phyloP scores from a whole-genome alignment of 345 rosid species.

The Populus pruinosa region DNA sequence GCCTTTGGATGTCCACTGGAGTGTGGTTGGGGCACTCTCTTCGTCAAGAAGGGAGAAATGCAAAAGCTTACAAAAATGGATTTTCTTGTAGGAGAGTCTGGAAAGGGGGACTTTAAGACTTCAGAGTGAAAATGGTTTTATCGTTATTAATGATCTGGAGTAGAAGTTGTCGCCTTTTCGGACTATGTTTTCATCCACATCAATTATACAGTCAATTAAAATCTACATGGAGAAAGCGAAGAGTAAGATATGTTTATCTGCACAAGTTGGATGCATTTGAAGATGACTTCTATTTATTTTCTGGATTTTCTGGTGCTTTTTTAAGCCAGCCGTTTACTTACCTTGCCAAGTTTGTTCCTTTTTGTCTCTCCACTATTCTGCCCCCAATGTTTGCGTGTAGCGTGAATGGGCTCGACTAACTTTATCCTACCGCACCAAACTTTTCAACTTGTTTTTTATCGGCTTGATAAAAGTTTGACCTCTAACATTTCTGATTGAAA shows the following conservation, averaged over 20 bases:
- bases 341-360: not conserved
- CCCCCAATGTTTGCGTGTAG: not conserved
- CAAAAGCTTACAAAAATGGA: not conserved
- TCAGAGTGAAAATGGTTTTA: not conserved
- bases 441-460: too few species aligned
- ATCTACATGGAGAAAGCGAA: not conserved
- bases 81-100: not conserved
- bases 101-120: not conserved
- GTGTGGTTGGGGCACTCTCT: not conserved
- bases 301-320: not conserved
- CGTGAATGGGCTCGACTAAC: not conserved
- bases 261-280: too few species aligned
- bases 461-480: too few species aligned
- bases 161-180: not conserved
- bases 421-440: not conserved
- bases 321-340: not conserved
- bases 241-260: not conserved
- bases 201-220: not conserved
- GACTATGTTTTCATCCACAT: not conserved
- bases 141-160: not conserved
- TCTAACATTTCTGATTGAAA: not conserved
- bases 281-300: not conserved
- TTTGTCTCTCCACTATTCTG: not conserved
- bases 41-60: not conserved
- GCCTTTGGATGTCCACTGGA: not conserved